Evolutionary conservation across 2,329 filamentous ascomycete species (phyloP).

Genomic region (Tothia fuscella): DNA sequence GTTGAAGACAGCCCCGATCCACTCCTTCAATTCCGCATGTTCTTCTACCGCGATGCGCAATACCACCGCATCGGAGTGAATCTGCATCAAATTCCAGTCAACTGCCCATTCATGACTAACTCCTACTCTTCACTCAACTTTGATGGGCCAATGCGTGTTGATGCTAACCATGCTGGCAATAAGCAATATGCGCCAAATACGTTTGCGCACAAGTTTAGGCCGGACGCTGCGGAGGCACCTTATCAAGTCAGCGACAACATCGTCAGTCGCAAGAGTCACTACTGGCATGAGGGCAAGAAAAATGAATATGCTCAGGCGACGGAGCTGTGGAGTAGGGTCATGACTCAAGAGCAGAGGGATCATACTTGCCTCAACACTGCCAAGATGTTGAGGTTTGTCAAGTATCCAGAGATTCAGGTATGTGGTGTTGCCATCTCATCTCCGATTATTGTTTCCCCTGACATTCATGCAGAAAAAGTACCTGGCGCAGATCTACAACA

Average conservation of each 20-base stretch:
- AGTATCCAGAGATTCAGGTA: constrained; percentile 32
- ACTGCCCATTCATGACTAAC: constrained; percentile 38
- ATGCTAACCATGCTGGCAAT: constrained; percentile 37
- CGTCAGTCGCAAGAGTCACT: constrained; percentile 40
- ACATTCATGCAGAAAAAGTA: constrained; percentile 30
- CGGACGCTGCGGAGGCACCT: constrained; percentile 38
- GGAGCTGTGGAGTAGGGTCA: constrained; percentile 37
- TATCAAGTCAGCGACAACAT: constrained; percentile 39
- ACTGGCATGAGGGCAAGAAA: constrained; percentile 42
- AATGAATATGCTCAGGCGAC: constrained; percentile 41
- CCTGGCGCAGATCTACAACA: constrained; percentile 40
- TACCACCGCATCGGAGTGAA: constrained; percentile 42
- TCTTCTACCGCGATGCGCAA: constrained; percentile 40
- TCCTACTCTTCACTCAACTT: constrained; percentile 37
- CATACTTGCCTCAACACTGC: constrained; percentile 40
- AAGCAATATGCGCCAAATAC: constrained; percentile 41
- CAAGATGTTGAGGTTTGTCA: constrained; percentile 32
- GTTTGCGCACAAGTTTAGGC: constrained; percentile 40
- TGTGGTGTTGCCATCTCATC: background rate
- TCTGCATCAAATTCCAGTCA: constrained; percentile 37
- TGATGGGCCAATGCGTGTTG: constrained; percentile 36
- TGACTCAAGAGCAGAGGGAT: constrained; percentile 31
- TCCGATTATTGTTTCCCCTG: constrained; percentile 1
- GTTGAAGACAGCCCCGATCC: constrained; percentile 38
- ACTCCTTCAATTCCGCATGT: constrained; percentile 38